Evolutionary conservation across 2,329 filamentous ascomycete species (phyloP).

Genomic region (Arthrobotrys musiformis): DNA sequence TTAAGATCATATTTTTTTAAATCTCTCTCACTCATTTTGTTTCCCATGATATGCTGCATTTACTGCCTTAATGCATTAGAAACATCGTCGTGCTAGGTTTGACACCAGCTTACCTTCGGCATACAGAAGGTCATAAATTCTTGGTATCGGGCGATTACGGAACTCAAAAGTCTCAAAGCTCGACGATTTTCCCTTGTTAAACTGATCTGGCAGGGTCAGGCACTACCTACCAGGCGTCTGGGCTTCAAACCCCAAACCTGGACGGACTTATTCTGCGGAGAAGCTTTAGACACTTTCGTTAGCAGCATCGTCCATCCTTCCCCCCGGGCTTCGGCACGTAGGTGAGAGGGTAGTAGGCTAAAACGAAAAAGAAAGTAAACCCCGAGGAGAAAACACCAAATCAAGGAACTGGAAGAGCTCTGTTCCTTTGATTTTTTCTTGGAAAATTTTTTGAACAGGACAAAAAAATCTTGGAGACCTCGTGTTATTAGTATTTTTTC

Average conservation of each 20-base stretch:
- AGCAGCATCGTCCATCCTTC: no score
- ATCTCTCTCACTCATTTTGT: not conserved
- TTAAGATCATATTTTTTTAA: not conserved
- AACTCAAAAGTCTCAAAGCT: slow-evolving; percentile 37
- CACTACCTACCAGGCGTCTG: slow-evolving; percentile 36
- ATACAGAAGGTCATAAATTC: slow-evolving; percentile 54
- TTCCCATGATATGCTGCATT: slow-evolving; percentile 21
- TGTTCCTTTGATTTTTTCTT: not conserved
- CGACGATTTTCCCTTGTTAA: slow-evolving; percentile 6
- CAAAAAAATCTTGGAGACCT: slow-evolving; percentile 6
- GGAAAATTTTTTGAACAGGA: not conserved
- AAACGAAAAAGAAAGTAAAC: slow-evolving; percentile 6
- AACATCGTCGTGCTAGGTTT: slow-evolving; percentile 23
- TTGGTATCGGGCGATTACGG: slow-evolving; percentile 56
- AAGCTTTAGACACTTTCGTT: slow-evolving; percentile 17
- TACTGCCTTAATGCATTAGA: slow-evolving; percentile 32
- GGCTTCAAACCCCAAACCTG: slow-evolving; percentile 46
- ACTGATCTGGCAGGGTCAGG: not conserved
- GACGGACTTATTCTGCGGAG: slow-evolving; percentile 54
- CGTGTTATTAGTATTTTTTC: not conserved
- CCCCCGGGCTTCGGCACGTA: slow-evolving; percentile 24
- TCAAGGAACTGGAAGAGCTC: slow-evolving; percentile 52
- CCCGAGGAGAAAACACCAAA: slow-evolving; percentile 28
- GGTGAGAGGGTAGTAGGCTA: not conserved
- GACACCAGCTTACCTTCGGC: slow-evolving; percentile 53